Conservation (phyloP, 2,329 filamentous ascomycete genomes). For the Aspergillus sp. region DNA sequence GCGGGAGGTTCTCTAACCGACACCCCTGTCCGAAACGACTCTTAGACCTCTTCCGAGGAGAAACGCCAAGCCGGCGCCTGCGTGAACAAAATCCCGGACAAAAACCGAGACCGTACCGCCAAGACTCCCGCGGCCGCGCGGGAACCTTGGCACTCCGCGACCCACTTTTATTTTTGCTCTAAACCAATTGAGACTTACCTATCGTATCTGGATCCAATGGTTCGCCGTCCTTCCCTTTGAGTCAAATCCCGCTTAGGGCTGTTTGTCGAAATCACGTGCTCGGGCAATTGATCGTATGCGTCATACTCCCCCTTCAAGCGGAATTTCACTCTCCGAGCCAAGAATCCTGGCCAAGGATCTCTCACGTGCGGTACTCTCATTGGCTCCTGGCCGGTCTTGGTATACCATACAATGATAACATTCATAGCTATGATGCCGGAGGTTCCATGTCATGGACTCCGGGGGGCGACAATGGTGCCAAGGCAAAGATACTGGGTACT, state of each 20-base stretch:
- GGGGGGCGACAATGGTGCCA: too few relatives aligned
- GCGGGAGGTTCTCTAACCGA: background rate
- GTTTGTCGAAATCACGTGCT: too few relatives aligned
- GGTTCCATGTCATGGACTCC: too few relatives aligned
- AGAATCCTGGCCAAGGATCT: background rate
- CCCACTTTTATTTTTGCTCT: background rate
- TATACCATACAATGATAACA: too few relatives aligned
- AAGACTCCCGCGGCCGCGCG: slow-evolving; percentile 14
- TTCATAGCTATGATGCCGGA: background rate
- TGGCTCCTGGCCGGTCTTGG: background rate
- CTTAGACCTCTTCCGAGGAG: slow-evolving; percentile 5
- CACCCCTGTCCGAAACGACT: background rate
- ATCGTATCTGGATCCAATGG: background rate
- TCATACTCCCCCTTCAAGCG: too few relatives aligned
- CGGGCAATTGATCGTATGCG: too few relatives aligned
- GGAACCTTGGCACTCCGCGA: slow-evolving; percentile 16
- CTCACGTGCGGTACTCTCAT: too few relatives aligned
- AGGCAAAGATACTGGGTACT: too few relatives aligned
- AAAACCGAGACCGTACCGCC: slow-evolving; percentile 6
- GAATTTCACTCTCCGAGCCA: background rate
- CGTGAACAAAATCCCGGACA: background rate
- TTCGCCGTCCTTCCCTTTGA: background rate
- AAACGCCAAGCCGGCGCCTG: slow-evolving; percentile 9
- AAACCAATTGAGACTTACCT: slow-evolving; percentile 4
- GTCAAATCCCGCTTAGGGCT: too few relatives aligned